Evolutionary conservation across 805 yeast species (phyloP).

Genomic region (Komagataella phaffii): DNA sequence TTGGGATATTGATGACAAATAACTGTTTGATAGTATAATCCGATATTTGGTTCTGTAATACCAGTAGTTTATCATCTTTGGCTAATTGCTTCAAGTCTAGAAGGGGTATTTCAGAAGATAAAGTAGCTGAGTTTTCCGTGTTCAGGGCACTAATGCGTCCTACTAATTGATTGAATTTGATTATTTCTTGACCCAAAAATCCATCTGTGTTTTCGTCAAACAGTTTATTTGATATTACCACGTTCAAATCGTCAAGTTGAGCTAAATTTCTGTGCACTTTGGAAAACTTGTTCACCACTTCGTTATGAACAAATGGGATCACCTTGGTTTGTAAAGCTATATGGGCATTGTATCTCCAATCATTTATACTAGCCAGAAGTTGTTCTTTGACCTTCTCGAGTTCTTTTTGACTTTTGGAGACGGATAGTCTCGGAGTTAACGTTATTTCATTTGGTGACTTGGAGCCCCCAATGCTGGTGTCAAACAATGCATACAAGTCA

Average conservation of each 20-base stretch:
- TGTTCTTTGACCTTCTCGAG: slow-evolving; percentile 4
- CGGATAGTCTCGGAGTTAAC: neutral
- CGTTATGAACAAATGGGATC: slow-evolving; percentile 14
- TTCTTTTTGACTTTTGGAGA: slow-evolving; percentile 1
- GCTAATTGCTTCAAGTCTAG: neutral
- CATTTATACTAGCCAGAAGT: slow-evolving; percentile 11
- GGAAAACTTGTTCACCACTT: slow-evolving; percentile 13
- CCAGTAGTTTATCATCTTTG: neutral
- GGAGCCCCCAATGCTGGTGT: neutral
- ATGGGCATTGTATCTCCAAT: slow-evolving; percentile 21
- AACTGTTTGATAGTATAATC: neutral
- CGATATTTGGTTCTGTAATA: neutral
- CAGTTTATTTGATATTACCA: slow-evolving; percentile 14
- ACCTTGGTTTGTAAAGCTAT: slow-evolving; percentile 19
- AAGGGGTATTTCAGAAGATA: neutral
- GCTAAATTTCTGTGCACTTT: slow-evolving; percentile 16
- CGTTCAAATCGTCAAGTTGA: slow-evolving; percentile 18
- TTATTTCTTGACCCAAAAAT: neutral
- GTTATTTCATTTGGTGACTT: neutral
- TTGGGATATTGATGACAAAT: neutral
- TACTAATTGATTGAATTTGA: slow-evolving; percentile 1
- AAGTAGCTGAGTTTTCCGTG: neutral
- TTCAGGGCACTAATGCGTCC: slow-evolving; percentile 1
- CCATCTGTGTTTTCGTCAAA: slow-evolving; percentile 6
- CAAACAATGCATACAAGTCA: slow-evolving; percentile 8